Conservation (phyloP, 768 basidiomycete genomes). For the Rhizopogon vesiculosus region DNA sequence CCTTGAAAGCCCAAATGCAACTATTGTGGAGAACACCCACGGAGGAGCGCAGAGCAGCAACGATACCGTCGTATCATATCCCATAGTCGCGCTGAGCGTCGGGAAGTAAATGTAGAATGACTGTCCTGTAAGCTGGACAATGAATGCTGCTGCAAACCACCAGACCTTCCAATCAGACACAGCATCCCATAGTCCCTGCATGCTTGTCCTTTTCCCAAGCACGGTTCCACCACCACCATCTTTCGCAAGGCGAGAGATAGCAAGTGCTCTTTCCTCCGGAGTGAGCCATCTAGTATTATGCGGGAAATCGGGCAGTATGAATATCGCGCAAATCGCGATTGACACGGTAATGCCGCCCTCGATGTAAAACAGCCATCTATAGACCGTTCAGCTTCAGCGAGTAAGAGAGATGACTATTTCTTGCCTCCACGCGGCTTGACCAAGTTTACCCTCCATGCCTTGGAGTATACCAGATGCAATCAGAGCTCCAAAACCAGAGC, state of each 20-base stretch:
- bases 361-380: slow-evolving; percentile 20
- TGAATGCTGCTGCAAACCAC: slow-evolving; percentile 24
- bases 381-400: background rate
- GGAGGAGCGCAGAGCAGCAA: slow-evolving; percentile 39
- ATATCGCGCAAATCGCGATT: slow-evolving; percentile 28
- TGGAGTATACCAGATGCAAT: slow-evolving; percentile 40
- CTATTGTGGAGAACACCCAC: slow-evolving; percentile 26
- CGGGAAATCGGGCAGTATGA: slow-evolving; percentile 36
- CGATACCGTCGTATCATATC: slow-evolving; percentile 31
- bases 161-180: slow-evolving; percentile 39
- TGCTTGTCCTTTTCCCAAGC: slow-evolving; percentile 5
- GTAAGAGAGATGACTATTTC: slow-evolving; percentile 4
- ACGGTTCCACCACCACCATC: slow-evolving; percentile 19
- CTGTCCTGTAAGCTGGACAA: slow-evolving; percentile 12
- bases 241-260: slow-evolving; percentile 25
- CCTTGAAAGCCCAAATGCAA: slow-evolving; percentile 21
- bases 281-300: slow-evolving; percentile 26
- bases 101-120: slow-evolving; percentile 21
- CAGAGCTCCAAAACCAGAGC: slow-evolving; percentile 42
- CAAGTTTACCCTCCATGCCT: slow-evolving; percentile 36
- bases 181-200: slow-evolving; percentile 31
- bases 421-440: slow-evolving; percentile 36
- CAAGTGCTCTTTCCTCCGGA: slow-evolving; percentile 24
- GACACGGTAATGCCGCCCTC: slow-evolving; percentile 28
- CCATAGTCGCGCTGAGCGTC: slow-evolving; percentile 29